Base-by-base conservation (phyloP, 176 grass and related monocot genomes). In the Zoysia japonica region DNA sequence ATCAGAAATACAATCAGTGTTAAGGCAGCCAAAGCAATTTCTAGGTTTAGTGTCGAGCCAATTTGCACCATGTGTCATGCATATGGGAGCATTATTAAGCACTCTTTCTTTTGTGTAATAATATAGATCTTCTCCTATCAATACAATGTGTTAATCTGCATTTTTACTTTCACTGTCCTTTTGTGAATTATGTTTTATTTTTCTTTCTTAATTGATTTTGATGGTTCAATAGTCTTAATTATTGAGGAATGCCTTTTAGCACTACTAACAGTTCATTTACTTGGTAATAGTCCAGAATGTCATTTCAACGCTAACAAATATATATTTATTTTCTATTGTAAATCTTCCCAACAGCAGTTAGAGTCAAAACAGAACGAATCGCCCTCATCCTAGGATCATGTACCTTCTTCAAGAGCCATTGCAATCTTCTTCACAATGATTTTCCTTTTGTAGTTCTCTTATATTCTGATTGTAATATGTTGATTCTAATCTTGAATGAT, bases 241-340 rank as follows among this genome's bases (percentile, higher is more conserved):
- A 69, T 88, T 71, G 45, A 82, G 86, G 80, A 86, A 72, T 87
- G 48, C 35, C 75, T 55, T 86, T 88, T 84, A 88, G 74, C 65
- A 88, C 72, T 84, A 68, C 83, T 94, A 86, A 86, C 86, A 76
- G 79, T 88, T 94, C 80, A 82, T 91, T 91, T 90, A 67, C 60
- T 83, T 91, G 86, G 81, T 78, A 87, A 89, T 28, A 28, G 28
- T 28, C 28, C 28, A 28, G 28, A 28, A 28, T 28, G 28, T 0
- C 28, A 28, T 28, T 28, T 28, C 28, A 28, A 28, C 28, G 28
- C 28, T 0, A 28, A 28, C 28, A 28, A 28, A 28, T 28, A 28
- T 28, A 28, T 28, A 28, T 28, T 28, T 28, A 28, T 28, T 28
- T 28, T 28, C 28, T 28, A 28, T 28, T 28, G 28, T 28, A 28